Percentiles rank a stretch among this genome's conserved stretches.
Evolutionary conservation across 1,284 basidiomycete genomes (phyloP).

Genomic region (Laetiporus sulphureus): DNA sequence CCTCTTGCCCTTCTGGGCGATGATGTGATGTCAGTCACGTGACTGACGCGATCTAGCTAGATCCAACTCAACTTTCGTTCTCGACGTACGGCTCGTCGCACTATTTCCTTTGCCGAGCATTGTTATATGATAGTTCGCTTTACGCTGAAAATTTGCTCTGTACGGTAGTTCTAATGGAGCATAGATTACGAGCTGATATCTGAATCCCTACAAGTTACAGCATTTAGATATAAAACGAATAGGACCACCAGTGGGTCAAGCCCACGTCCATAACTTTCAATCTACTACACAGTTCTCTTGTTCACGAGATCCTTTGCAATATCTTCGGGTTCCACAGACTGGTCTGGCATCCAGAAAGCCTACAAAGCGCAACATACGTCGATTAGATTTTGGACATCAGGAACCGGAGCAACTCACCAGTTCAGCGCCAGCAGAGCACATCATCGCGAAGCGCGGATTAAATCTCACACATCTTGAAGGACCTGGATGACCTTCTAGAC

Average conservation of each 20-base stretch:
- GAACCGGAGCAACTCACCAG: constrained; percentile 48
- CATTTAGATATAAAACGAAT: not conserved
- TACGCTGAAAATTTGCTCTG: too few species aligned
- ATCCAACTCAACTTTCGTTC: too few species aligned
- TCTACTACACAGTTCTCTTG: constrained; percentile 20
- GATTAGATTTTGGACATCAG: constrained; percentile 1
- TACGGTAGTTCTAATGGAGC: too few species aligned
- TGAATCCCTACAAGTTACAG: too few species aligned
- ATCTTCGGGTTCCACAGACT: constrained; percentile 41
- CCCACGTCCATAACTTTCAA: not conserved
- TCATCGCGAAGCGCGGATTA: constrained; percentile 85
- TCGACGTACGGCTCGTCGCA: too few species aligned
- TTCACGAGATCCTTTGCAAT: constrained; percentile 43
- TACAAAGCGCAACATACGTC: constrained; percentile 25
- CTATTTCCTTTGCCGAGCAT: too few species aligned
- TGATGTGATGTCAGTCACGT: too few species aligned
- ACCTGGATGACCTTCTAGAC: constrained; percentile 73
- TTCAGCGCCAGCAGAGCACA: constrained; percentile 81
- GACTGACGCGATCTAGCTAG: too few species aligned
- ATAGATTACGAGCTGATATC: too few species aligned
- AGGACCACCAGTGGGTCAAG: not conserved
- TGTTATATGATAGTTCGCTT: too few species aligned
- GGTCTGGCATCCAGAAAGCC: constrained; percentile 83
- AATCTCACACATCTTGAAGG: constrained; percentile 81
- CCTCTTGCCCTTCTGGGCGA: constrained; percentile 4